These are phyloP conservation scores for Botryotinia globosa DNA, from an alignment of 2,329 filamentous ascomycete species.

Conservation along the genomic window DNA sequence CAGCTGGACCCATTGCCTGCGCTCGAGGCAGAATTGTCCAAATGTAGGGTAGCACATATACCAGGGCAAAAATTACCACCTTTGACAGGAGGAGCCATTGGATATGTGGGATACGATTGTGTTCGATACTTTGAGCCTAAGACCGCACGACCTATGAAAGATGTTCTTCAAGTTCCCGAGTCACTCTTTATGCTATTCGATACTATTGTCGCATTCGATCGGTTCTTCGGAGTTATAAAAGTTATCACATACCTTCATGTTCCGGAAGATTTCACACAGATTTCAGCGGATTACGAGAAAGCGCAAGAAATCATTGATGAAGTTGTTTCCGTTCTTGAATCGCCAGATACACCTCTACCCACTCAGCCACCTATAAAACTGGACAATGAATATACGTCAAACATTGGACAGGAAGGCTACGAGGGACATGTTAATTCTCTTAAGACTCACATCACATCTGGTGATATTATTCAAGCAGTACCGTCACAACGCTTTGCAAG, in stretches of 20 bases:
- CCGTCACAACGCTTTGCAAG: conserved; percentile 90
- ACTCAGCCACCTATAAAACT: conserved; percentile 69
- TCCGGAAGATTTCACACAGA: conserved; percentile 52
- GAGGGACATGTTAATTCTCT: conserved; percentile 81
- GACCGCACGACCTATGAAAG: conserved; percentile 84
- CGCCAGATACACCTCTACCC: conserved; percentile 73
- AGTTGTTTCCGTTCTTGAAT: conserved; percentile 69
- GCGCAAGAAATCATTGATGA: conserved; percentile 62
- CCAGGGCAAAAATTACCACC: conserved; percentile 81
- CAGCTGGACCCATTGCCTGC: conserved; percentile 79
- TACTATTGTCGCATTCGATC: conserved; percentile 89
- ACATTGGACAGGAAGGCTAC: conserved; percentile 86
- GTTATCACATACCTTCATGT: conserved; percentile 88
- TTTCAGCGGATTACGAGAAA: conserved; percentile 68
- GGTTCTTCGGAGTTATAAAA: conserved; percentile 90
- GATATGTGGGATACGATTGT: conserved; percentile 97
- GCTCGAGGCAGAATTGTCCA: conserved; percentile 75
- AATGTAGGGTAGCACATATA: conserved; percentile 76
- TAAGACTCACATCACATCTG: conserved; percentile 85
- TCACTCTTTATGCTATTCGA: conserved; percentile 97
- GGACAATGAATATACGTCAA: conserved; percentile 80
- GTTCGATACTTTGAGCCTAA: conserved; percentile 97
- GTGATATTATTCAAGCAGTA: conserved; percentile 97
- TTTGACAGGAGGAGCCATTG: conserved; percentile 87
- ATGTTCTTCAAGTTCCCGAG: conserved; percentile 85